Percentiles rank a stretch among this genome's conserved stretches.
phyloP scores from a whole-genome alignment of 495 filamentous ascomycete genomes.

The Xylaria acuta region DNA sequence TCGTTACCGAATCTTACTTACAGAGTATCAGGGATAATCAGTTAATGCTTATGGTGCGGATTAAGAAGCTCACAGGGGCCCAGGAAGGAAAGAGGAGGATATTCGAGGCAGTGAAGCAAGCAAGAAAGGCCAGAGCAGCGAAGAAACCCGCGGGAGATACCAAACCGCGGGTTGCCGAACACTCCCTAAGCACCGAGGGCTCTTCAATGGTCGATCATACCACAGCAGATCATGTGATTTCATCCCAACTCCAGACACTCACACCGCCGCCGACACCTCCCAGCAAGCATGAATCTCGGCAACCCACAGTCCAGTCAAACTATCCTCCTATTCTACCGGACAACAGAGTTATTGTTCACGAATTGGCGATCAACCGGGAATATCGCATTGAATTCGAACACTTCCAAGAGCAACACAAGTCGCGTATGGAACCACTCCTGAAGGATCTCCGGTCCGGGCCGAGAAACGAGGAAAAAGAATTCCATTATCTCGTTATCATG shows the following conservation, averaged over 20 bases:
- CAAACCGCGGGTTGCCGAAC: constrained; percentile 66
- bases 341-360: constrained; percentile 87
- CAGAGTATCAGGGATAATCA: constrained; percentile 95
- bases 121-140: constrained; percentile 70
- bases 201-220: constrained; percentile 45
- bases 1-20: constrained; percentile 85
- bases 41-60: constrained; percentile 81
- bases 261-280: constrained; percentile 52
- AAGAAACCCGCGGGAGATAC: constrained; percentile 75
- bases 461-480: constrained; percentile 69
- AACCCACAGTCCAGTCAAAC: constrained; percentile 45
- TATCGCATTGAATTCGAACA: constrained; percentile 63
- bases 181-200: constrained; percentile 41
- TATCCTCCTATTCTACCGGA: constrained; percentile 70
- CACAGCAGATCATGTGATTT: constrained; percentile 39
- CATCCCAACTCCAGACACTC: constrained; percentile 46
- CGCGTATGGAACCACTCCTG: constrained; percentile 70
- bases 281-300: constrained; percentile 45
- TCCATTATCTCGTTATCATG: constrained; percentile 71
- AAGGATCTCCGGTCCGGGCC: constrained; percentile 78
- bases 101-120: constrained; percentile 79
- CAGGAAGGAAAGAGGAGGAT: constrained; percentile 85
- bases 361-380: constrained; percentile 88
- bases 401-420: constrained; percentile 56
- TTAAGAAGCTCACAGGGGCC: constrained; percentile 86